phyloP scores from a whole-genome alignment of 1,284 basidiomycete species.

The Marasmius tenuissimus region DNA sequence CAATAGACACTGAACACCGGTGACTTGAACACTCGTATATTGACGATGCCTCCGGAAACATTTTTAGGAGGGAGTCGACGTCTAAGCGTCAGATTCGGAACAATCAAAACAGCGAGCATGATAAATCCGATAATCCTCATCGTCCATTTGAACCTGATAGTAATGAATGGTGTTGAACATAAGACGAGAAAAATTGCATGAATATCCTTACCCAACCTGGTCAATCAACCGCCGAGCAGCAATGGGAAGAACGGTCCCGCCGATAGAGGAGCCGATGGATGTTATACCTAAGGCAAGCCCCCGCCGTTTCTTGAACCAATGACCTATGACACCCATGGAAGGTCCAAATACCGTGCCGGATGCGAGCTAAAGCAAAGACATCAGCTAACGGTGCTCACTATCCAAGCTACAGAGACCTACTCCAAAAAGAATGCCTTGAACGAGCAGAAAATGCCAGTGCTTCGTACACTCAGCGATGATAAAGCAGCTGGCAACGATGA shows the following conservation, averaged over 20 bases:
- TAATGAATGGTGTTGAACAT: neutral
- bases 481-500: conserved; percentile 46
- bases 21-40: conserved; percentile 47
- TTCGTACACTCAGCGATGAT: conserved; percentile 46
- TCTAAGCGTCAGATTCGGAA: conserved; percentile 41
- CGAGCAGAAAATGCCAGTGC: conserved; percentile 53
- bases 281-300: conserved; percentile 43
- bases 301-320: conserved; percentile 49
- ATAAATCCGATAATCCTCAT: conserved; percentile 54
- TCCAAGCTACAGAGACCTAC: conserved; percentile 24
- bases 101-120: conserved; percentile 35
- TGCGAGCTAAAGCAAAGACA: conserved; percentile 3
- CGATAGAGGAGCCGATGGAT: conserved; percentile 42
- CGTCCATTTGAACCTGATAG: conserved; percentile 48
- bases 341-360: conserved; percentile 21
- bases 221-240: conserved; percentile 38
- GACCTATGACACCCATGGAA: conserved; percentile 35
- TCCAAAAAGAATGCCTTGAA: conserved; percentile 44
- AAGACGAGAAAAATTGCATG: neutral
- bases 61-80: conserved; percentile 51
- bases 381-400: neutral
- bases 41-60: conserved; percentile 48
- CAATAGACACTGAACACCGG: conserved; percentile 44
- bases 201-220: conserved; percentile 34
- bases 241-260: conserved; percentile 52